These are phyloP conservation scores for Akanthomyces dipterigenus DNA, from an alignment of 2,329 filamentous ascomycete species.

Conservation along the genomic window DNA sequence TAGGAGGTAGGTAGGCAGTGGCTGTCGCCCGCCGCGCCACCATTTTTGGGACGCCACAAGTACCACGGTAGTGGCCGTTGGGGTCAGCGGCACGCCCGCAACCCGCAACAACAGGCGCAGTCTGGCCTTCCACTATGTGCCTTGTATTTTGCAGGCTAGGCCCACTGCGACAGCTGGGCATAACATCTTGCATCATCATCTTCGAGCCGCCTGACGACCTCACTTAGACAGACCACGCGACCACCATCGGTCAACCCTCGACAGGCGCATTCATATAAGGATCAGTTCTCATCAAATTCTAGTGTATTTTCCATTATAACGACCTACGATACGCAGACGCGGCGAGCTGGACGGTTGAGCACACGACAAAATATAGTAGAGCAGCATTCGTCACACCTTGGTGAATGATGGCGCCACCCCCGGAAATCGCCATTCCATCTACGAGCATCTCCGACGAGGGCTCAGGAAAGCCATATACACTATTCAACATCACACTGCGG, in stretches of 20 bases:
- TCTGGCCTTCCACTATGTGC: background rate
- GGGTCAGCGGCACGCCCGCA: too few relatives aligned
- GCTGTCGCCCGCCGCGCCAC: too few relatives aligned
- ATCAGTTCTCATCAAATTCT: background rate
- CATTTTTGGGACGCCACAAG: too few relatives aligned
- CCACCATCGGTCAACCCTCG: background rate
- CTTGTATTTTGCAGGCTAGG: background rate
- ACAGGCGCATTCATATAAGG: background rate
- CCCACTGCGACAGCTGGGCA: background rate
- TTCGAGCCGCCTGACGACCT: slow-evolving; percentile 6
- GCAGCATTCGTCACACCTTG: background rate
- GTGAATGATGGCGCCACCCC: slow-evolving; percentile 52
- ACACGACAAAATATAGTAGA: background rate
- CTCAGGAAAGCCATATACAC: slow-evolving; percentile 60
- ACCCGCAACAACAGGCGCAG: too few relatives aligned
- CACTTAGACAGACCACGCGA: slow-evolving; percentile 11
- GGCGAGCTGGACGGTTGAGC: background rate
- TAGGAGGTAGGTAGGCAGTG: too few relatives aligned
- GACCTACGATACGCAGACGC: background rate
- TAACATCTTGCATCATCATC: slow-evolving; percentile 12
- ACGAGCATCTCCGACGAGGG: slow-evolving; percentile 49
- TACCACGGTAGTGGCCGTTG: too few relatives aligned
- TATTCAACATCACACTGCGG: slow-evolving; percentile 72
- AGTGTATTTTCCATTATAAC: background rate
- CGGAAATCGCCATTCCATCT: slow-evolving; percentile 62